Evolutionary conservation across 192 early-diverging fungal genomes (phyloP).

Genomic region (Dispira parvispora): DNA sequence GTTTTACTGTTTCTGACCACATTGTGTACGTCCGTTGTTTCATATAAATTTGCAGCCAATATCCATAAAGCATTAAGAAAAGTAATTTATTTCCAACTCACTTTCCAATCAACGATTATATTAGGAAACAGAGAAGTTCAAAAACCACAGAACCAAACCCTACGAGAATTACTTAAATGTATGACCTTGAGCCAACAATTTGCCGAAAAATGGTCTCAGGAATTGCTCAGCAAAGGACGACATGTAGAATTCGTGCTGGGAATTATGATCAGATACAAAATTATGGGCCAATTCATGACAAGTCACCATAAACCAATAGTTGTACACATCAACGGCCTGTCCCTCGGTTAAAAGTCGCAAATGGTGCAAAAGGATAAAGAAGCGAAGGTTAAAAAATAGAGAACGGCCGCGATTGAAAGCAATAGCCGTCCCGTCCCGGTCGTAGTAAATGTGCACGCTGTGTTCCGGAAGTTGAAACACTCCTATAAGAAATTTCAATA

Average conservation of each 20-base stretch:
- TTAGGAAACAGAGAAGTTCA: too few relatives aligned
- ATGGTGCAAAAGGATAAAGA: conserved; percentile 52
- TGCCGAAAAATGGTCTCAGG: conserved; percentile 26
- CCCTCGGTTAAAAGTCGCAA: conserved; percentile 19
- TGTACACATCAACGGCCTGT: conserved; percentile 20
- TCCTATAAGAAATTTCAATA: conserved; percentile 24
- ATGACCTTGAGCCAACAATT: background rate
- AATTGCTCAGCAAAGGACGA: conserved; percentile 59
- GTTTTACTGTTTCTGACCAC: background rate
- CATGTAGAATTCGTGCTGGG: conserved; percentile 67
- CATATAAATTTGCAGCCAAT: too few relatives aligned
- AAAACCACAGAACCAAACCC: too few relatives aligned
- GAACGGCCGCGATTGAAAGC: conserved; percentile 62
- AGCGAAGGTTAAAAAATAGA: conserved; percentile 74
- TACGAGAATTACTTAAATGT: too few relatives aligned
- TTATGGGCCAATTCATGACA: conserved; percentile 77
- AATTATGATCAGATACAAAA: conserved; percentile 47
- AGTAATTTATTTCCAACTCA: too few relatives aligned
- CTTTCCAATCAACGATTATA: too few relatives aligned
- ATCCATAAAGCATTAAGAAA: too few relatives aligned
- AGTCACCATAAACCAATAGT: conserved; percentile 73
- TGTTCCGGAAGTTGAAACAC: conserved; percentile 45
- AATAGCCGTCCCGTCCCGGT: conserved; percentile 45
- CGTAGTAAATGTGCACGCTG: conserved; percentile 63
- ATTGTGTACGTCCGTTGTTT: too few relatives aligned